Percentiles rank a stretch among this genome's conserved stretches.
Evolutionary conservation across 2,329 filamentous ascomycete genomes (phyloP).

Genomic region (Byssoonygena ceratinophila): DNA sequence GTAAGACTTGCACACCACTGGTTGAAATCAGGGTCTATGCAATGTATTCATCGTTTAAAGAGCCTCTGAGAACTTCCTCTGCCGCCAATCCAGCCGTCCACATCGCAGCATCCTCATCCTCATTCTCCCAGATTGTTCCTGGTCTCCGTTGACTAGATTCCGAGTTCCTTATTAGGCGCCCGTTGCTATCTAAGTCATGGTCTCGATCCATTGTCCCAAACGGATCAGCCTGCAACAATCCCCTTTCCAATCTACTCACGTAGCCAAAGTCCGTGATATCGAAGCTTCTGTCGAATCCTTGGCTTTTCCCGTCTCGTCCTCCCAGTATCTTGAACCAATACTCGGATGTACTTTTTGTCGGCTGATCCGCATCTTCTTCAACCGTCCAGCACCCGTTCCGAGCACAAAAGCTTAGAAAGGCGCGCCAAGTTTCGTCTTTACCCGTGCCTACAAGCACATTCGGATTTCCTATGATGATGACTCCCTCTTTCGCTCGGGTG

Average conservation of each 20-base stretch:
- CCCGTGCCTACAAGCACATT: slow-evolving; percentile 24
- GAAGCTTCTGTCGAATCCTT: slow-evolving; percentile 10
- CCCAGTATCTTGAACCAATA: slow-evolving; percentile 4
- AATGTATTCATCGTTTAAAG: slow-evolving; percentile 12
- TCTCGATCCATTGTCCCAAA: slow-evolving; percentile 9
- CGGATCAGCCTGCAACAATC: slow-evolving; percentile 19
- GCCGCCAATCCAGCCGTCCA: slow-evolving; percentile 17
- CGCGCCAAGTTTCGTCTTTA: slow-evolving; percentile 30
- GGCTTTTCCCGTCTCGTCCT: neutral
- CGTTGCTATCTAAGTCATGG: slow-evolving; percentile 16
- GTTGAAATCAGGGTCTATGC: neutral
- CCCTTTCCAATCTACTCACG: slow-evolving; percentile 21
- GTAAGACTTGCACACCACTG: no score
- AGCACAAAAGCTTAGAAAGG: slow-evolving; percentile 31
- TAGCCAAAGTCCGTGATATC: slow-evolving; percentile 20
- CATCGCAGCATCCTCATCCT: slow-evolving; percentile 17
- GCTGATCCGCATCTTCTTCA: neutral
- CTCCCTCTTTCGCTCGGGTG: slow-evolving; percentile 36
- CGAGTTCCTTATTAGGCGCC: neutral
- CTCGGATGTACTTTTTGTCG: slow-evolving; percentile 2
- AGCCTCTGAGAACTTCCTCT: slow-evolving; percentile 15
- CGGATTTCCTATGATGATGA: slow-evolving; percentile 36
- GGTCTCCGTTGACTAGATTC: neutral
- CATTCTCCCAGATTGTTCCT: neutral
- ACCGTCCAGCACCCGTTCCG: slow-evolving; percentile 27